Base-by-base conservation (phyloP, 306 rosid genomes). In the Hippophae rhamnoides region DNA sequence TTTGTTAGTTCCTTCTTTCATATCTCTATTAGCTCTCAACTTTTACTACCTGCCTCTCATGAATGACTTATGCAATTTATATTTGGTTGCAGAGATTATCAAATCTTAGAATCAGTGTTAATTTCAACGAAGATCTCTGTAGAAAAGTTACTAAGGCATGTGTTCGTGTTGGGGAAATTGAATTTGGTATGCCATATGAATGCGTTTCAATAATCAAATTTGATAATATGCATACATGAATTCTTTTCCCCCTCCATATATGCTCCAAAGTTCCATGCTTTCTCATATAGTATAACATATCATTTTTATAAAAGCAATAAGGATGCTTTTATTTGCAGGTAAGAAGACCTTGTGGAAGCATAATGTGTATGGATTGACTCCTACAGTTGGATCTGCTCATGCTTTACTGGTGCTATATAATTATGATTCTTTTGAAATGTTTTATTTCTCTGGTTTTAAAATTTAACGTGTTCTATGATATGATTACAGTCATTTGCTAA, bases 341-440 rank as follows among this genome's bases (percentile, higher is more conserved):
- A 92, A 79, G 86, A 85, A 73, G 82, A 73, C 90, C 74, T 65
- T 92, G 81, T 80, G 93, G 90, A 82, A 83, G 74, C 96, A 88
- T 77, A 92, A 92, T 50, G 74, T 82, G 13, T 82, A 83, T 67
- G 99, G 99, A 51, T 65, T 92, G 68, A 61, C 81, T 41, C 96
- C 99, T 4, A 80, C 69, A 67, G 54, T 85, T 43, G 86, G 78
- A 65, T 85, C 99, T 63, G 96, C 86, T 5, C 86, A 92, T 77
- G 72, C 82, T 72, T 70, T 87, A 67, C 83, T 92, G 96, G 99
- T 92, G 79, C 67, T 56, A 44, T 72, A n/a, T 64, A 62, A 61
- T 38, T 59, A 41, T 13, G 23, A 59, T 65, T 67, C 59, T 52
- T 7, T 57, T 9, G 11, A 11, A 41, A 45, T 61, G 13, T 73